These are phyloP conservation scores for Ceratobasidium sp. DNA, from an alignment of 1,284 basidiomycete genomes.

Conservation along the genomic window DNA sequence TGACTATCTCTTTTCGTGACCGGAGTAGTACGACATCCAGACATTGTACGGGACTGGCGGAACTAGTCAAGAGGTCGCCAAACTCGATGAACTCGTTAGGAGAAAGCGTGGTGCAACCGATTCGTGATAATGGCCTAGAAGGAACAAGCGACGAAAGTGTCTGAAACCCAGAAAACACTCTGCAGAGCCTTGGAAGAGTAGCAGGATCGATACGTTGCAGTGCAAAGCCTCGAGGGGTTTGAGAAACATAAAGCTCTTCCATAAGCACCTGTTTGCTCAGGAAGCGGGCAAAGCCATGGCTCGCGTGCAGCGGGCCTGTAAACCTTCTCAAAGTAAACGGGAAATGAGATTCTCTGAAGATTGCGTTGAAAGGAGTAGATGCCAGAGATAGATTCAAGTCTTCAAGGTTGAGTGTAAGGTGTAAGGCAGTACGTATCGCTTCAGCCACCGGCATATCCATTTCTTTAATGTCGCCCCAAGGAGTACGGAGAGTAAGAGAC, in stretches of 20 bases:
- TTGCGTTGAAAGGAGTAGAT: not conserved
- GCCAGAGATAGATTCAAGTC: slow-evolving; percentile 15
- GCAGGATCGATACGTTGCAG: not conserved
- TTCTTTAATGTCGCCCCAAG: slow-evolving; percentile 27
- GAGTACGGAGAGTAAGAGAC: slow-evolving; percentile 7
- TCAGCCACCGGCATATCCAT: slow-evolving; percentile 24
- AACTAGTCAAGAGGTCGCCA: slow-evolving; percentile 12
- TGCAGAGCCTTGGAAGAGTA: slow-evolving; percentile 11
- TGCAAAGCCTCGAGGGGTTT: slow-evolving; percentile 8
- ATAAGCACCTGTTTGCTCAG: slow-evolving; percentile 14
- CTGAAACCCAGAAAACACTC: slow-evolving; percentile 14
- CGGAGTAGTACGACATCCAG: slow-evolving; percentile 29
- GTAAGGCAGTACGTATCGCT: slow-evolving; percentile 23
- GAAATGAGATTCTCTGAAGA: slow-evolving; percentile 21
- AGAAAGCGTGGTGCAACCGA: slow-evolving; percentile 18
- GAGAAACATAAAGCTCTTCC: slow-evolving; percentile 17
- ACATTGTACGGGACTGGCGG: not conserved
- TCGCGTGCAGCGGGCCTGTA: slow-evolving; percentile 21
- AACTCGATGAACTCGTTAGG: slow-evolving; percentile 19
- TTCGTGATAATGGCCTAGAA: slow-evolving; percentile 5
- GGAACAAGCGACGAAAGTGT: slow-evolving; percentile 16
- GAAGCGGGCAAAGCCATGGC: slow-evolving; percentile 20
- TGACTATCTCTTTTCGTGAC: slow-evolving; percentile 15
- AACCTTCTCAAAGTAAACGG: slow-evolving; percentile 25
- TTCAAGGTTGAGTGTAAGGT: slow-evolving; percentile 10